A percentile compares a stretch with the other conserved stretches of the same genome.
These are phyloP conservation scores for Spizellomyces punctatus DNA, from an alignment of 192 early-diverging fungal species.

Conservation along the genomic window DNA sequence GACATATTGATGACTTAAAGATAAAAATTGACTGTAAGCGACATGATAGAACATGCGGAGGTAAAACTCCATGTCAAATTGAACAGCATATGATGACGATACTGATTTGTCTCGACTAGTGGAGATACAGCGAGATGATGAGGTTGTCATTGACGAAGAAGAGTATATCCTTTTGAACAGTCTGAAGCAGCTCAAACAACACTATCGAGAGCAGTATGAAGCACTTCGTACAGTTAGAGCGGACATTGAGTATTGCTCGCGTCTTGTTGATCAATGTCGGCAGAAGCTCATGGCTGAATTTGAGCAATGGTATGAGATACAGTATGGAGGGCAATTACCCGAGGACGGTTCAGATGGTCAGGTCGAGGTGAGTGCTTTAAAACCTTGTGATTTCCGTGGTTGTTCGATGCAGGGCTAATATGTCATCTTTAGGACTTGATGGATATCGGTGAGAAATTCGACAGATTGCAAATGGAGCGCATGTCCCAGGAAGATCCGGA, in stretches of 20 bases:
- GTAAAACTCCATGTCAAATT: conserved; percentile 1
- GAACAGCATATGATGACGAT: background rate
- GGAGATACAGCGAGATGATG: conserved; percentile 14
- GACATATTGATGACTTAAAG: conserved; percentile 51
- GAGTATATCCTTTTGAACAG: conserved; percentile 48
- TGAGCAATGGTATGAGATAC: conserved; percentile 57
- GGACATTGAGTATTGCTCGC: conserved; percentile 56
- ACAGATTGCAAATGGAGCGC: conserved; percentile 56
- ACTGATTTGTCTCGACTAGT: background rate
- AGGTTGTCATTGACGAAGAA: conserved; percentile 58
- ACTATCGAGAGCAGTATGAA: conserved; percentile 50
- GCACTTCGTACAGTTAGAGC: conserved; percentile 33
- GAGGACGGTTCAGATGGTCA: conserved; percentile 34
- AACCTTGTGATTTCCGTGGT: background rate
- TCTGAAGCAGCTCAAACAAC: conserved; percentile 47
- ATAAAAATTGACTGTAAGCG: conserved; percentile 39
- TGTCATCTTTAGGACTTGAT: conserved; percentile 45
- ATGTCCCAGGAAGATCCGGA: conserved; percentile 65
- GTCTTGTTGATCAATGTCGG: conserved; percentile 60
- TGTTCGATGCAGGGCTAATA: background rate
- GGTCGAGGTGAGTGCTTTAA: conserved; percentile 24
- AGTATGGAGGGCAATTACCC: conserved; percentile 44
- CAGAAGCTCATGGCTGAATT: conserved; percentile 64
- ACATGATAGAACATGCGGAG: conserved; percentile 4
- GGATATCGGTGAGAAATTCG: conserved; percentile 68